Base-by-base conservation (phyloP, 2,329 filamentous ascomycete species). In the Penicillium sumatraense region DNA sequence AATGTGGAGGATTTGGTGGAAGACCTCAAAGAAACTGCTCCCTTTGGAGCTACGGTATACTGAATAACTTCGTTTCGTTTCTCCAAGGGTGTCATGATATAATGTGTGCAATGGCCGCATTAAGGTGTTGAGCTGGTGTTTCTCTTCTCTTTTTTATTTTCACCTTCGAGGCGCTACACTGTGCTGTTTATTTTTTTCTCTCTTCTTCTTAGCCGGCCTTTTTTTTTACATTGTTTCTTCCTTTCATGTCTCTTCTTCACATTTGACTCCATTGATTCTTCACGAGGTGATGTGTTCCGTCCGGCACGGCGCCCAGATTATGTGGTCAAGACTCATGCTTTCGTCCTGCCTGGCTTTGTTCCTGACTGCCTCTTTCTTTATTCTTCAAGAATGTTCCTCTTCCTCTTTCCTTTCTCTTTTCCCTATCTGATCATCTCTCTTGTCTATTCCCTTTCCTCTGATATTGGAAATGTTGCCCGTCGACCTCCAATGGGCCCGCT, bases 1-100 rank as follows among this genome's bases (percentile, higher is more conserved):
- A 95, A 89, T 68, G 90, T 96, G 23, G 89, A 93, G 59, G 90
- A 93, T 64, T 81, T 96, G 56, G 90, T 96, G 51, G 86, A 89
- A 71, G 91, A 97, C 73, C 76, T 97, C 65, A 86, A 88, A 61
- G 90, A 90, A 71, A 89, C 86, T 62, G 87, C 89, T 44, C 89
- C 91, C 0, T 91, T 91, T 77, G 87, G 86, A 5, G 72, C 86
- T 5, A 72, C 72, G 16, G 72, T 76, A 31, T 75, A 72, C 57
- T 76, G 41, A 65, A 64, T 48, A 42, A 57, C 44, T 50, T 53
- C 51, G 53, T 51, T 7, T 23, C 2, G 24, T 42, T 42, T 16
- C 16, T 16, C 38, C 5, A 46, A 58, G 59, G 53, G 54, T 46
- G 20, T 55, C 29, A 54, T 47, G 56, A 60, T 49, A 50, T 36